Evolutionary conservation across 495 filamentous ascomycete genomes (phyloP).

Genomic region (Talaromyces adpressus): DNA sequence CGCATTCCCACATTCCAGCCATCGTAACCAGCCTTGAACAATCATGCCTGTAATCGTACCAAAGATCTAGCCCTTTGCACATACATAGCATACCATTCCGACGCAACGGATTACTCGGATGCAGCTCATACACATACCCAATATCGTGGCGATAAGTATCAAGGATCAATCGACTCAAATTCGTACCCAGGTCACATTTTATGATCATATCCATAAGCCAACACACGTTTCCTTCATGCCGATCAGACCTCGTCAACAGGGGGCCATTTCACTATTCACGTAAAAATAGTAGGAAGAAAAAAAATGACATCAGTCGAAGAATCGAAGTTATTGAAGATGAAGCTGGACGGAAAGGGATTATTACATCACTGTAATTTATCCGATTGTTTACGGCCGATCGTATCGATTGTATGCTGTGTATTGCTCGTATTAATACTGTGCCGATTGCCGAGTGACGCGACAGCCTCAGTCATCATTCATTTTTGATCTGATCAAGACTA

Average conservation of each 20-base stretch:
- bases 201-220: neutral
- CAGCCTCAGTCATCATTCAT: neutral
- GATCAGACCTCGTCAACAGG: neutral
- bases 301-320: neutral
- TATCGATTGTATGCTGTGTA: neutral
- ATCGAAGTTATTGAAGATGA: neutral
- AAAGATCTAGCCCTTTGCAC: neutral
- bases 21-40: neutral
- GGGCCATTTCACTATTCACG: neutral
- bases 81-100: neutral
- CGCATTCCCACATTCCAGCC: neutral
- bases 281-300: neutral
- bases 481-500: neutral
- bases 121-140: neutral
- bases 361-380: neutral
- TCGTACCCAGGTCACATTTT: neutral
- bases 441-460: neutral
- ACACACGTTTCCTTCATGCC: neutral
- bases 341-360: neutral
- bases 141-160: neutral
- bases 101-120: neutral
- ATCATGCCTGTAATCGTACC: neutral
- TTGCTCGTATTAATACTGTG: neutral
- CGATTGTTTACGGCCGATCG: neutral
- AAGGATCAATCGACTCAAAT: neutral